Percentiles rank a stretch among this genome's conserved stretches.
These are phyloP conservation scores for Iris pallida DNA, from an alignment of 116 monocot genomes.

Conservation along the genomic window DNA sequence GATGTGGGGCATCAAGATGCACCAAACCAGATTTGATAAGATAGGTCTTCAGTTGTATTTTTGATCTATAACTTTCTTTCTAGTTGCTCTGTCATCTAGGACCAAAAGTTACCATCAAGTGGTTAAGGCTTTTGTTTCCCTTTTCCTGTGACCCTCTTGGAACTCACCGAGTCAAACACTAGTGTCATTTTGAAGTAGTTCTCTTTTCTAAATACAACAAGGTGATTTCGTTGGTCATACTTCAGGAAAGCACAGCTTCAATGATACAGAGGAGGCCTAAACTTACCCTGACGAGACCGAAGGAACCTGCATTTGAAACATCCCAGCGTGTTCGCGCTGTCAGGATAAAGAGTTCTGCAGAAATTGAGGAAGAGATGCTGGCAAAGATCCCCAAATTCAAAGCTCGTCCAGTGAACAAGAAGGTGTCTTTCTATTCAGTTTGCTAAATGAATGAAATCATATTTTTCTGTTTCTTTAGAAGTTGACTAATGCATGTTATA, in stretches of 20 bases:
- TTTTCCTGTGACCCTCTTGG: too few species aligned
- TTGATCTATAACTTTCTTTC: too few species aligned
- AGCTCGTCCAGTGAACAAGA: conserved; percentile 82
- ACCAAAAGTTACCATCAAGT: too few species aligned
- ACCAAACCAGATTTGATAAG: too few species aligned
- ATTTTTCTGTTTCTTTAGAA: conserved; percentile 2
- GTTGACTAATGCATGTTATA: not conserved
- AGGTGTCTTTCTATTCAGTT: conserved; percentile 34
- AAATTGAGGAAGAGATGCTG: conserved; percentile 87
- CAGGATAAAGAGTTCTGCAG: conserved; percentile 74
- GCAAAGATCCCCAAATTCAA: conserved; percentile 94
- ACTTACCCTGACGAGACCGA: conserved; percentile 82
- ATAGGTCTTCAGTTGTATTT: too few species aligned
- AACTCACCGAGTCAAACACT: too few species aligned
- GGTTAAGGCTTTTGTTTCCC: too few species aligned
- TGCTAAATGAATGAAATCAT: not conserved
- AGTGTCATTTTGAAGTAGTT: too few species aligned
- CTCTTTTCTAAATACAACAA: too few species aligned
- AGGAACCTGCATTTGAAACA: conserved; percentile 74
- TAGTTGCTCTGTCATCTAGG: too few species aligned
- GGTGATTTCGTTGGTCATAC: too few species aligned
- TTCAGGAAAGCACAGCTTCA: conserved; percentile 42
- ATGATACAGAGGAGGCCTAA: conserved; percentile 50
- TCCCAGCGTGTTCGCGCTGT: conserved; percentile 69
- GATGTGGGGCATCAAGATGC: too few species aligned